Evolutionary conservation across 305 asterid species (phyloP).

Genomic region (Fraxinus greggii): DNA sequence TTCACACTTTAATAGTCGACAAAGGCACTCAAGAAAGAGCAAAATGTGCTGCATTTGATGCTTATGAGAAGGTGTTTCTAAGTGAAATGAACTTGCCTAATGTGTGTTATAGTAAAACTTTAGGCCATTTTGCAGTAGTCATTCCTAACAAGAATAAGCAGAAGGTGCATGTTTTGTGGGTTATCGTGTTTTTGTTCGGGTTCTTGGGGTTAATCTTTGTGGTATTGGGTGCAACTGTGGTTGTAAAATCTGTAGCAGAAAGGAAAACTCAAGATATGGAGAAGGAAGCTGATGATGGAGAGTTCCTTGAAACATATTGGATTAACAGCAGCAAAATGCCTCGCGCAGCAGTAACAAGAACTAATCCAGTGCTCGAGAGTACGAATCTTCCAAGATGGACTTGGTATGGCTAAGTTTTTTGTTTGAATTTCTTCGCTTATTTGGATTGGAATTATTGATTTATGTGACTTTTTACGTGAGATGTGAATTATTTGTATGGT

Average conservation of each 20-base stretch:
- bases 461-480: background rate
- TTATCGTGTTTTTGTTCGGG: constrained; percentile 35
- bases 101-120: constrained; percentile 47
- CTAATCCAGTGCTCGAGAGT: constrained; percentile 55
- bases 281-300: constrained; percentile 53
- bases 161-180: constrained; percentile 34
- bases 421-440: background rate
- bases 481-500: background rate
- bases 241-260: constrained; percentile 32
- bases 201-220: constrained; percentile 32
- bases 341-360: constrained; percentile 58
- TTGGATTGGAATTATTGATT: background rate
- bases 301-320: constrained; percentile 33
- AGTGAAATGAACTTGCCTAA: constrained; percentile 37
- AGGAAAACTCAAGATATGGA: constrained; percentile 47
- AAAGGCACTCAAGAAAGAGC: constrained; percentile 11
- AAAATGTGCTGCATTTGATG: constrained; percentile 57
- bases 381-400: constrained; percentile 44
- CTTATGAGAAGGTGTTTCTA: constrained; percentile 37
- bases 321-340: constrained; percentile 61
- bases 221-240: constrained; percentile 33
- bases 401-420: constrained; percentile 38
- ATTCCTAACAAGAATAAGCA: constrained; percentile 31
- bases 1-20: constrained; percentile 22
- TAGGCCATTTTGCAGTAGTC: constrained; percentile 58